Conservation (phyloP, 2,329 filamentous ascomycete genomes). For the Epichloe aotearoae region DNA sequence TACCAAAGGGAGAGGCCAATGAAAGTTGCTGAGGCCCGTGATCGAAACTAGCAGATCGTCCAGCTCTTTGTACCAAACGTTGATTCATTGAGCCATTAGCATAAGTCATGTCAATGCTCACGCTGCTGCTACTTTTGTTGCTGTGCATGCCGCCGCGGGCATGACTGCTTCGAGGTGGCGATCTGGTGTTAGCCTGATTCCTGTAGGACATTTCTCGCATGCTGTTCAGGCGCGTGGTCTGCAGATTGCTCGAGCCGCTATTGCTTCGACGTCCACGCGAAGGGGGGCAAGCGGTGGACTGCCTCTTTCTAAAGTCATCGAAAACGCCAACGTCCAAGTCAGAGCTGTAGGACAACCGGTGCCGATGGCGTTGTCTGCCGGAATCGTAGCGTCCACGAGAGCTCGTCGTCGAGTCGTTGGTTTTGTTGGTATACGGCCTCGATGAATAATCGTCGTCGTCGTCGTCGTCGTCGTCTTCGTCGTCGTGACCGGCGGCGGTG, state of each 20-base stretch:
- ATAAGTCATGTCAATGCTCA: constrained; percentile 53
- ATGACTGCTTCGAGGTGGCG: constrained; percentile 29
- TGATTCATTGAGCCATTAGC: constrained; percentile 43
- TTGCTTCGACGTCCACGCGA: constrained; percentile 60
- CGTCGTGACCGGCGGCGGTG: constrained; percentile 4
- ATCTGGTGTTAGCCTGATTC: constrained; percentile 19
- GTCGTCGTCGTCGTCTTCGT: background rate
- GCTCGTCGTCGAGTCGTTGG: constrained; percentile 3
- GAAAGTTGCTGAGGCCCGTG: constrained; percentile 28
- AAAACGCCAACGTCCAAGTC: constrained; percentile 45
- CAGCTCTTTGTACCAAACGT: constrained; percentile 39
- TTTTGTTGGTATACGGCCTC: constrained; percentile 6
- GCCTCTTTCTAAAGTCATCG: constrained; percentile 21
- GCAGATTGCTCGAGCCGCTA: constrained; percentile 65
- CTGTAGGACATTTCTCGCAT: constrained; percentile 34
- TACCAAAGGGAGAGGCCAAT: constrained; percentile 27
- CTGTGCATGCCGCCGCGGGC: constrained; percentile 47
- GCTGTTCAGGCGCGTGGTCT: constrained; percentile 46
- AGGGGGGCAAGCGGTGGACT: background rate
- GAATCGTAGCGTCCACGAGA: constrained; percentile 1
- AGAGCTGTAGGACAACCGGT: constrained; percentile 45
- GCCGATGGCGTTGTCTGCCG: constrained; percentile 9
- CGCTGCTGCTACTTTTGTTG: constrained; percentile 61
- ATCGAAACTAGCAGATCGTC: constrained; percentile 64
- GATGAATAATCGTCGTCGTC: constrained; percentile 3